Percentiles rank a stretch among this genome's conserved stretches.
Conservation (phyloP, 768 basidiomycete genomes). For the Russula ochroleuca region DNA sequence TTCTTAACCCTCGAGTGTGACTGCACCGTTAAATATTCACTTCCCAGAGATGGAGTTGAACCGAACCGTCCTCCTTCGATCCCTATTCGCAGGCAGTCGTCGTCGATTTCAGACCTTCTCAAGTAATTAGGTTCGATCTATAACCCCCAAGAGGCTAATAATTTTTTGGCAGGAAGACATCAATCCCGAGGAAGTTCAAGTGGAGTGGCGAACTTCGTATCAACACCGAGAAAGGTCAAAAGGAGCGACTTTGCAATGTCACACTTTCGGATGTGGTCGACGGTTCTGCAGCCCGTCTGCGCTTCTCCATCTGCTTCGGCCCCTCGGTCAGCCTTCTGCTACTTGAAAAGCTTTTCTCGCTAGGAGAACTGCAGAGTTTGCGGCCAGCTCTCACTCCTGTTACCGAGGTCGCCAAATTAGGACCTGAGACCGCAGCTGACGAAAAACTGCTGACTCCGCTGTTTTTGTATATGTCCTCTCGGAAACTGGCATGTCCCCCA, state of each 20-base stretch:
- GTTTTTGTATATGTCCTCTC: slow-evolving; percentile 49
- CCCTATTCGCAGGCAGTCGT: slow-evolving; percentile 28
- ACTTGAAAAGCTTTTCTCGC: slow-evolving; percentile 47
- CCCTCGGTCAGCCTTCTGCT: slow-evolving; percentile 39
- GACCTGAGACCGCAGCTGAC: slow-evolving; percentile 41
- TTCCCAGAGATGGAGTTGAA: not conserved
- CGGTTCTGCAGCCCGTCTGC: slow-evolving; percentile 39
- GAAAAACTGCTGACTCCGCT: slow-evolving; percentile 40
- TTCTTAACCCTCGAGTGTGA: not conserved
- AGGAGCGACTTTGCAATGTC: slow-evolving; percentile 48
- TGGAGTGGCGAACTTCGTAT: slow-evolving; percentile 59
- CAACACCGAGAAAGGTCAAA: slow-evolving; percentile 35
- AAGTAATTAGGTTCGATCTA: slow-evolving; percentile 10
- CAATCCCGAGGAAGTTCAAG: slow-evolving; percentile 53
- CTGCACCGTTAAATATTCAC: not conserved
- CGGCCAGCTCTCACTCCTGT: slow-evolving; percentile 47
- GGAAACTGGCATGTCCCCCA: slow-evolving; percentile 26
- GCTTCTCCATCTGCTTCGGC: slow-evolving; percentile 48
- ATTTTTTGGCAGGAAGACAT: slow-evolving; percentile 36
- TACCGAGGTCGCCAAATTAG: slow-evolving; percentile 52
- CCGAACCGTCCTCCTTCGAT: not conserved
- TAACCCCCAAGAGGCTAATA: slow-evolving; percentile 1
- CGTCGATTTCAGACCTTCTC: slow-evolving; percentile 29
- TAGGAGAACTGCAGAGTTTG: slow-evolving; percentile 45
- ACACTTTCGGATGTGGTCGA: slow-evolving; percentile 45